phyloP scores from a whole-genome alignment of 2,329 filamentous ascomycete genomes.

The Cladosporium sphaerospermum region DNA sequence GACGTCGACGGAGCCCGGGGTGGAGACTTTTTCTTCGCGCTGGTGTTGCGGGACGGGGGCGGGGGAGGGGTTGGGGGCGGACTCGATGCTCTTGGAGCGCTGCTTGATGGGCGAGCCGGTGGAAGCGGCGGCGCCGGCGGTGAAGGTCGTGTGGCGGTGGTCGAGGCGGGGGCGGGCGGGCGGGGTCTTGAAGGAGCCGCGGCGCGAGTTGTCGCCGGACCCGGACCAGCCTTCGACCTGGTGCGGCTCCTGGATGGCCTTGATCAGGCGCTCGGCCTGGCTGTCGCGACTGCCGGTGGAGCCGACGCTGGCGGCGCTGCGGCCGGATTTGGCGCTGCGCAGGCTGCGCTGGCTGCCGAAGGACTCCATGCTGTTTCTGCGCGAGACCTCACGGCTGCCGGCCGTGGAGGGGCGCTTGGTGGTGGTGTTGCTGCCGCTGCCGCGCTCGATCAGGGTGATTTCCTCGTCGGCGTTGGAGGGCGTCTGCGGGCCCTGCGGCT shows the following conservation, averaged over 20 bases:
- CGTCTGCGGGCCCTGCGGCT: neutral
- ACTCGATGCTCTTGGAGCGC: slow-evolving; percentile 21
- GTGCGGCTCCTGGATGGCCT: slow-evolving; percentile 60
- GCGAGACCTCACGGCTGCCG: slow-evolving; percentile 1
- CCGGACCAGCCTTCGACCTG: slow-evolving; percentile 24
- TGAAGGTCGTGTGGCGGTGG: slow-evolving; percentile 22
- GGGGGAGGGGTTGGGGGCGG: slow-evolving; percentile 1
- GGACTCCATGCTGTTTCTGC: slow-evolving; percentile 38
- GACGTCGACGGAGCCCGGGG: slow-evolving; percentile 35
- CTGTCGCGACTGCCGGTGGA: slow-evolving; percentile 43
- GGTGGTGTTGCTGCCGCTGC: slow-evolving; percentile 18
- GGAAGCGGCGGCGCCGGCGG: neutral
- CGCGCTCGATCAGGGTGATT: slow-evolving; percentile 55
- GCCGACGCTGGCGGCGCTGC: slow-evolving; percentile 27
- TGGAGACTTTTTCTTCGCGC: slow-evolving; percentile 39
- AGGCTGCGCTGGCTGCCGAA: slow-evolving; percentile 47
- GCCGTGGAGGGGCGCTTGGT: neutral
- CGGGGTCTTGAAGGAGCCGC: slow-evolving; percentile 1
- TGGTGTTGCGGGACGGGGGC: slow-evolving; percentile 19
- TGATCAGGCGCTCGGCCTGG: slow-evolving; percentile 65
- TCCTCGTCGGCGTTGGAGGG: slow-evolving; percentile 40
- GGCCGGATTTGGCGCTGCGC: slow-evolving; percentile 37
- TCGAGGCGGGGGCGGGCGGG: slow-evolving; percentile 20
- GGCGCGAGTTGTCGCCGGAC: neutral
- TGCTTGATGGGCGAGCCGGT: slow-evolving; percentile 11